Conservation (phyloP, 208 protist species). For the Porcisia deanei region DNA sequence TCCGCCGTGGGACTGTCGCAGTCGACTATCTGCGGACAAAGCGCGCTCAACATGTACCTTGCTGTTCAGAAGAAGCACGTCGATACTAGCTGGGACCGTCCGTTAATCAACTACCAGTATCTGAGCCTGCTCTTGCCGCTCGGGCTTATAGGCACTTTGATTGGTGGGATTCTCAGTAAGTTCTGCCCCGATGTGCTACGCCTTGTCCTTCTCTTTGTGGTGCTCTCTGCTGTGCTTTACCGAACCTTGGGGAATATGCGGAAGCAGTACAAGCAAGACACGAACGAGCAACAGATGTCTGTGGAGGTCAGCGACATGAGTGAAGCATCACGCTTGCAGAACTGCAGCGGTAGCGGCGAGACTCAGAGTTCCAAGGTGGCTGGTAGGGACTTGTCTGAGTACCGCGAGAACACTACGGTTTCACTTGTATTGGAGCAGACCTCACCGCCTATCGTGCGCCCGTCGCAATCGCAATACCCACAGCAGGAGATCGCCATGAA, state of each 20-base stretch:
- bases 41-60: slow-evolving; percentile 76
- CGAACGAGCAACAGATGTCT: slow-evolving; percentile 23
- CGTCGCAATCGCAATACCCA: slow-evolving; percentile 59
- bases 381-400: slow-evolving; percentile 4
- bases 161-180: slow-evolving; percentile 73
- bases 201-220: slow-evolving; percentile 69
- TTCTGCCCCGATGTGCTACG: slow-evolving; percentile 81
- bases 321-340: background rate
- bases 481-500: slow-evolving; percentile 49
- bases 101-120: slow-evolving; percentile 89
- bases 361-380: slow-evolving; percentile 8
- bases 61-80: slow-evolving; percentile 59
- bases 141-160: slow-evolving; percentile 66
- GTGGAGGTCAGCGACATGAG: slow-evolving; percentile 21
- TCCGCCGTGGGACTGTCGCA: slow-evolving; percentile 78
- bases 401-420: background rate
- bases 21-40: slow-evolving; percentile 84
- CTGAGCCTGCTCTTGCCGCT: slow-evolving; percentile 77
- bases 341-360: slow-evolving; percentile 14
- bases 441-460: background rate
- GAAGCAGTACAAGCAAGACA: slow-evolving; percentile 47
- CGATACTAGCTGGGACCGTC: slow-evolving; percentile 47
- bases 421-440: slow-evolving; percentile 8
- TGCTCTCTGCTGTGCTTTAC: slow-evolving; percentile 67
- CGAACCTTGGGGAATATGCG: slow-evolving; percentile 63